A percentile compares a stretch with the other conserved stretches of the same genome.
Conservation (phyloP, 257 asterid genomes). For the Jasminum sambac region DNA sequence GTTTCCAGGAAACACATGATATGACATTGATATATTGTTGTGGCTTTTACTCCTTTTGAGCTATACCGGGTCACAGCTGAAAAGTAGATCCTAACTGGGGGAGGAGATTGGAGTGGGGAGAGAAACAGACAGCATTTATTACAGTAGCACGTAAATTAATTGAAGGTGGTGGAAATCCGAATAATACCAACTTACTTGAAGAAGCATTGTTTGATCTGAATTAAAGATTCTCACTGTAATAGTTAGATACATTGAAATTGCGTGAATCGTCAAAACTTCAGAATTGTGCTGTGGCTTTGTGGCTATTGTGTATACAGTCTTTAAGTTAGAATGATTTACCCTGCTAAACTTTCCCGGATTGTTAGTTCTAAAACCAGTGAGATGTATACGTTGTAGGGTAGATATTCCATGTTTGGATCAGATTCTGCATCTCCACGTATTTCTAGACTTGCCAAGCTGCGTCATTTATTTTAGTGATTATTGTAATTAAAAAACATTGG, state of each 20-base stretch:
- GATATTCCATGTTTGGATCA: constrained; percentile 9
- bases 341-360: neutral
- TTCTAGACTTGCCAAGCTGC: constrained; percentile 6
- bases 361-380: constrained; percentile 6
- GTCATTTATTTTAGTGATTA: constrained; percentile 11
- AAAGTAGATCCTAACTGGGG: neutral
- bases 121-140: neutral
- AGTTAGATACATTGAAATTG: constrained; percentile 3
- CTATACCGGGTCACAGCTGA: constrained; percentile 1
- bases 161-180: constrained; percentile 16
- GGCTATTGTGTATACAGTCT: constrained; percentile 7
- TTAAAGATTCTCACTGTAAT: neutral
- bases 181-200: neutral
- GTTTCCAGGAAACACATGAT: neutral
- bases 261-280: neutral
- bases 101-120: constrained; percentile 2
- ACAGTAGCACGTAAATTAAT: neutral
- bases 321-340: neutral
- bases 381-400: constrained; percentile 1
- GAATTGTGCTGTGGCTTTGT: constrained; percentile 11
- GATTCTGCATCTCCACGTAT: neutral
- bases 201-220: neutral
- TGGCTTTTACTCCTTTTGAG: neutral
- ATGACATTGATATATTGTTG: neutral
- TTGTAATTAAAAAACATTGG: constrained; percentile 16